Evolutionary conservation across 345 rosid genomes (phyloP).

Genomic region (Bretschneidera sinensis): DNA sequence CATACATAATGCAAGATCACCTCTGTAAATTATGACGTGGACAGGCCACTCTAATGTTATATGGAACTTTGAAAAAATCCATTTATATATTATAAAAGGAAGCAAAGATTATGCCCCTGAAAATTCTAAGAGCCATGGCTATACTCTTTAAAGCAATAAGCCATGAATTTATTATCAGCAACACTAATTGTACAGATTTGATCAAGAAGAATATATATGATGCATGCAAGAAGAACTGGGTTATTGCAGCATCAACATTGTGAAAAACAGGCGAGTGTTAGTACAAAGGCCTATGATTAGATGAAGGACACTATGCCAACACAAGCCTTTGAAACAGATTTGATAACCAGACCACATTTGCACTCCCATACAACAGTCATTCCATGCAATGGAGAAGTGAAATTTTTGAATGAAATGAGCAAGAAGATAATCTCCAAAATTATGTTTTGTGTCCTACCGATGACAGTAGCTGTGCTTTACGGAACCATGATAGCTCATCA

Average conservation of each 20-base stretch:
- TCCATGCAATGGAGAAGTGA: not conserved
- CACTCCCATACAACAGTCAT: not conserved
- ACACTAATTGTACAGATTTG: not conserved
- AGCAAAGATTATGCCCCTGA: not conserved
- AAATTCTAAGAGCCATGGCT: not conserved
- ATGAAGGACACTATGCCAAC: not conserved
- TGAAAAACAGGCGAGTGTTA: no score
- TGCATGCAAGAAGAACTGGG: not conserved
- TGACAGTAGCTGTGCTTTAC: conserved; percentile 71
- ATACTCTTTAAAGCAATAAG: not conserved
- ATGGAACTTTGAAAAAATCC: not conserved
- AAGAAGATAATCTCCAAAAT: not conserved
- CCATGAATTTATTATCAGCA: not conserved
- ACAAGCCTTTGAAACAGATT: not conserved
- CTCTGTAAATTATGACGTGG: not conserved
- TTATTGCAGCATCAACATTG: no score
- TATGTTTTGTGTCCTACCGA: conserved; percentile 46
- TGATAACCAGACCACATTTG: not conserved
- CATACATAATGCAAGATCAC: not conserved
- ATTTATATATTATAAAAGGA: not conserved
- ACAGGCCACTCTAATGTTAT: not conserved
- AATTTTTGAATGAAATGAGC: not conserved
- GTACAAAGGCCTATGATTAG: not conserved
- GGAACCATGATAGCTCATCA: conserved; percentile 89
- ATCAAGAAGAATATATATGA: not conserved